phyloP scores from a whole-genome alignment of 1,284 basidiomycete species.

The Naganishia liquefaciens region DNA sequence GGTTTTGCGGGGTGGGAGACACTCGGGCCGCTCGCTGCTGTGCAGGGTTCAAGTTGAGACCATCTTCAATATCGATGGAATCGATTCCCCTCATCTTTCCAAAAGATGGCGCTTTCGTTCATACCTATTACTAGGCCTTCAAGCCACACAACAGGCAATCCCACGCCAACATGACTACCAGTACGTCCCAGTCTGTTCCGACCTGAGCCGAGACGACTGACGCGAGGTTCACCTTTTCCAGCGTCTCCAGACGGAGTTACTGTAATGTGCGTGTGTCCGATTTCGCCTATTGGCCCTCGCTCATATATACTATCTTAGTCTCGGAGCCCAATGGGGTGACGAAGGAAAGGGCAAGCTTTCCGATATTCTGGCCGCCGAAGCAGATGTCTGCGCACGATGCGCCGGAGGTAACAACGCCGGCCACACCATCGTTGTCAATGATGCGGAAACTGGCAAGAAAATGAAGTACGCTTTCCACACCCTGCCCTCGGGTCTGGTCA shows the following conservation, averaged over 20 bases:
- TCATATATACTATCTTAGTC: conserved; percentile 43
- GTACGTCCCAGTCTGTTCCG: background rate
- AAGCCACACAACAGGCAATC: conserved; percentile 12
- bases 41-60: background rate
- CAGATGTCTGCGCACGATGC: conserved; percentile 92
- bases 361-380: conserved; percentile 82
- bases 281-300: background rate
- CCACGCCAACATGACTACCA: conserved; percentile 5
- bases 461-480: conserved; percentile 95
- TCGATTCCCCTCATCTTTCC: conserved; percentile 19
- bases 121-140: conserved; percentile 19
- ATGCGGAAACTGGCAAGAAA: conserved; percentile 66
- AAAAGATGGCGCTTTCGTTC: conserved; percentile 25
- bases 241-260: conserved; percentile 31
- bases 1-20: background rate
- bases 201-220: background rate
- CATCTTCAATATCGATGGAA: conserved; percentile 8
- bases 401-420: conserved; percentile 99
- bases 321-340: conserved; percentile 92
- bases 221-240: background rate
- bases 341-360: conserved; percentile 96
- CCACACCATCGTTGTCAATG: conserved; percentile 90
- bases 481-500: conserved; percentile 86
- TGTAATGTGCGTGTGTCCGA: conserved; percentile 26
- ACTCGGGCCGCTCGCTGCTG: conserved; percentile 2